phyloP scores from a whole-genome alignment of 164 flowering plant species.

The Aristolochia californica region DNA sequence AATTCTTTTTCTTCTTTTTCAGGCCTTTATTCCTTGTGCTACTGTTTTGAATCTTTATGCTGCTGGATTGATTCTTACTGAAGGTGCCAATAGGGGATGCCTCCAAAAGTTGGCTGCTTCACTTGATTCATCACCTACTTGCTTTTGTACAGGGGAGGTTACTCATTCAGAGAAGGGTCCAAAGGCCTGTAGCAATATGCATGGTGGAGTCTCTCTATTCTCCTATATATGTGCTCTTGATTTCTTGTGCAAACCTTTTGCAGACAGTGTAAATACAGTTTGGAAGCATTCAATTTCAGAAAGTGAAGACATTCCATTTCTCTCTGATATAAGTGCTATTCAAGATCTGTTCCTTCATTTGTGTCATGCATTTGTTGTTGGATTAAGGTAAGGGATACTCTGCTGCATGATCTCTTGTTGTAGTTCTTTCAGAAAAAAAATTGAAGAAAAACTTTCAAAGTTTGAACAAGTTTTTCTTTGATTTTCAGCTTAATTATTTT shows the following conservation, averaged over 20 bases:
- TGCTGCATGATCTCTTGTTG: neutral
- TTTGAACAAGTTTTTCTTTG: neutral
- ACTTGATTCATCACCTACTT: conserved; percentile 17
- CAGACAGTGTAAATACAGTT: conserved; percentile 38
- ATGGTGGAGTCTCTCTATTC: conserved; percentile 18
- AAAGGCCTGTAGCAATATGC: conserved; percentile 9
- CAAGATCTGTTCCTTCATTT: conserved; percentile 41
- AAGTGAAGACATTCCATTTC: conserved; percentile 17
- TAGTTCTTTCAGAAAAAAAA: too few species aligned
- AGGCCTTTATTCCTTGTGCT: conserved; percentile 28
- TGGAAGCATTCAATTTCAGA: conserved; percentile 30
- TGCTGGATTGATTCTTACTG: conserved; percentile 28
- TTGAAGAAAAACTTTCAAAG: neutral
- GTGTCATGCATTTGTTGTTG: conserved; percentile 23
- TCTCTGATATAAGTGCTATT: conserved; percentile 19
- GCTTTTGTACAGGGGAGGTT: conserved; percentile 14
- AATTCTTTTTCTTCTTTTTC: conserved; percentile 2
- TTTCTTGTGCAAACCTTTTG: conserved; percentile 61
- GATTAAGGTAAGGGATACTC: conserved; percentile 25
- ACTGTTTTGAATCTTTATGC: conserved; percentile 50
- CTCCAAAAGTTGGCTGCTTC: conserved; percentile 22
- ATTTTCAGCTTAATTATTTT: neutral
- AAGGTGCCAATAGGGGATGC: conserved; percentile 14
- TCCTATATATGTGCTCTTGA: conserved; percentile 44
- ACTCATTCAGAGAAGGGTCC: conserved; percentile 2